Conservation (phyloP, 495 filamentous ascomycete genomes). For the Viridothelium virens region DNA sequence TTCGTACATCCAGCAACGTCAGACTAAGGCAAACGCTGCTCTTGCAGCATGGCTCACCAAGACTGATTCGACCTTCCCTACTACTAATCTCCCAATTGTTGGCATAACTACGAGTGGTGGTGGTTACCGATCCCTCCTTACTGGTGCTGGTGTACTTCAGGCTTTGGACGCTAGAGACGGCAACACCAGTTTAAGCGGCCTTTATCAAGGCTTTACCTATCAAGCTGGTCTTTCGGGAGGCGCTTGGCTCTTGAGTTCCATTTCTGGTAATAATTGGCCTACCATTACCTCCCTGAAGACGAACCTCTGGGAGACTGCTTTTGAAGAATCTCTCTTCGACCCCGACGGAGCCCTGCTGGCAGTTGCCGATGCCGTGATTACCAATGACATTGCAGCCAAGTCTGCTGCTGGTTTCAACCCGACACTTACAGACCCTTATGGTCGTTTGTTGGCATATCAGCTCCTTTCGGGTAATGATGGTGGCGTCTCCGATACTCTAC, state of each 20-base stretch:
- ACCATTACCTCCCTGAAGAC: slow-evolving; percentile 36
- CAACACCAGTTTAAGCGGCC: slow-evolving; percentile 33
- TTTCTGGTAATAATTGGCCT: slow-evolving; percentile 41
- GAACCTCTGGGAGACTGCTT: slow-evolving; percentile 36
- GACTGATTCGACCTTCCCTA: slow-evolving; percentile 31
- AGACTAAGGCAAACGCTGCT: slow-evolving; percentile 30
- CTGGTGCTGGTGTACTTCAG: slow-evolving; percentile 42
- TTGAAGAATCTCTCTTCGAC: slow-evolving; percentile 31
- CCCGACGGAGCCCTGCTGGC: slow-evolving; percentile 24
- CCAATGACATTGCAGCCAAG: slow-evolving; percentile 35
- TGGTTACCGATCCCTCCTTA: slow-evolving; percentile 39
- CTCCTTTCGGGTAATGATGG: slow-evolving; percentile 36
- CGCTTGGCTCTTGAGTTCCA: slow-evolving; percentile 40
- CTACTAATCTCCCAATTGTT: slow-evolving; percentile 26
- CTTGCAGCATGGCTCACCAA: slow-evolving; percentile 36
- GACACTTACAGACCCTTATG: slow-evolving; percentile 40
- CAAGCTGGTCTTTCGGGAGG: slow-evolving; percentile 43
- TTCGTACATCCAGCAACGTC: slow-evolving; percentile 33
- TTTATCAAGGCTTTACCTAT: slow-evolving; percentile 43
- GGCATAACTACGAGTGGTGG: slow-evolving; percentile 43
- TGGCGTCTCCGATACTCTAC: slow-evolving; percentile 34
- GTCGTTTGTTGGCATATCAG: slow-evolving; percentile 38
- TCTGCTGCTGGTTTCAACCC: slow-evolving; percentile 36
- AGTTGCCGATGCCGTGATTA: slow-evolving; percentile 27
- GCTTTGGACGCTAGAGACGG: slow-evolving; percentile 39